Evolutionary conservation across 2,329 filamentous ascomycete species (phyloP), one percentile per base, ranked within the genome.

Genomic region (Sporothrix variecibatus): DNA sequence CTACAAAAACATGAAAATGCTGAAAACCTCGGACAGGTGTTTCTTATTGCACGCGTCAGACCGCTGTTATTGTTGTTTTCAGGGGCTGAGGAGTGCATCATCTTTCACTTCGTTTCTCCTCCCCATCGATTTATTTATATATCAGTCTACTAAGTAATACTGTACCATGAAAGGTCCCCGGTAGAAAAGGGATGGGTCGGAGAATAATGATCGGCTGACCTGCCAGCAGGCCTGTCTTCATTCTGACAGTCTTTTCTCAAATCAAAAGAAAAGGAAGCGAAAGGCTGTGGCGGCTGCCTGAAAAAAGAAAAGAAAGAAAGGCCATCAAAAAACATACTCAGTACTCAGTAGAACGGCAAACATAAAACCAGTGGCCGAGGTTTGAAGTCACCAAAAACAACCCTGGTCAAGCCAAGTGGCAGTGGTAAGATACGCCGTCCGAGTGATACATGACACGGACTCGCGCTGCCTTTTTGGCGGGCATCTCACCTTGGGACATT

Each of bases 141-240:
- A 28, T 28, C 4, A 34, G 8, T 34, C 34, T 5, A 34, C 2
- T 8, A 34, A 34, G 7, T 51, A 2, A 28, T 4, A 8, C 56
- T n/a, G 34, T 34, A 7, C 34, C 3, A 34, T 34, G 34, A 38
- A 64, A 23, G 3, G 38, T 2, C 20, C 38, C 38, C 12, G 62
- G 62, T 40, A 20, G 34, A 43, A 40, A 40, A 67, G 38, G n/a
- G 64, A 56, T 28, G 23, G n/a, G 15, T 49, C 62, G 62, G 43
- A 34, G 65, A 67, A 67, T 68, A 68, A 15, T 51, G 65, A 51
- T 68, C 65, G 43, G 46, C 65, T 51, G 65, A 31, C 40, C 26
- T 31, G 65, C 17, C 23, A 68, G 65, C 62, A 65, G 20, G 58
- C 31, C 56, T 60, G 28, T n/a, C 28, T n/a, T 38, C 15, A 28